Evolutionary conservation across 176 grass and related monocot species (phyloP), one percentile per base, ranked within the genome.

Genomic region (Thalia dealbata): DNA sequence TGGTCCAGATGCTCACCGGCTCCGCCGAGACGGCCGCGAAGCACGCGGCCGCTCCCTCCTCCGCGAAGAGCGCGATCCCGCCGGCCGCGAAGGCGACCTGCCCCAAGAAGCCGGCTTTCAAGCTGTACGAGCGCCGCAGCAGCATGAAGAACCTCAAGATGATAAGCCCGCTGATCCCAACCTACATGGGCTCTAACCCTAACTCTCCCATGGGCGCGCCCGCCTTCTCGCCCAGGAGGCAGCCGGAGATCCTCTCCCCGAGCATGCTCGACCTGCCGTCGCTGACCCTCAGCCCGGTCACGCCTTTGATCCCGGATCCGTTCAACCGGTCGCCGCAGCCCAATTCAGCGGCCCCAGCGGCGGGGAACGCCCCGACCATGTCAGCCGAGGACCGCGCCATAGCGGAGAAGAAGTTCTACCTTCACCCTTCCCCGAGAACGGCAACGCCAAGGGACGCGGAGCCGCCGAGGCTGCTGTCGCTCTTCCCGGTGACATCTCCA

Each of bases 1-100:
- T 99, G 50, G 95, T 99, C 76, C 95, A 99, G 86, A 93, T 99
- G 95, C 90, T 99, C 63, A 99, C 95, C 48, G 95, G 95, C 66
- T 81, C 87, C 67, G 78, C 86, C 60, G 83, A 81, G 71, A 70
- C 78, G 68, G 26, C 1, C 70, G 45, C 23, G 51, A 83, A 79
- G 77, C 83, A 42, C 35, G 25, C 78, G 89, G 22, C 69, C 15
- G 13, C 42, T 3, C 23, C 70, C 7, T 48, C 70, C 52, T 62
- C 70, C 44, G 12, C 52, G 65, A 81, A 74, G 54, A 41, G 8
- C 61, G 43, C 59, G 44, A 68, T 10, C 58, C 35, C n/a, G 50
- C 76, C 50, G 30, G 22, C 74, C 64, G 60, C 50, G 78, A 15
- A 54, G 62, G 80, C 46, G 75, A 88, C 85, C 72, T 89, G 12